Evolutionary conservation across 768 basidiomycete species (phyloP), one percentile per base, ranked within the genome.

Genomic region (Suillus cothurnatus): DNA sequence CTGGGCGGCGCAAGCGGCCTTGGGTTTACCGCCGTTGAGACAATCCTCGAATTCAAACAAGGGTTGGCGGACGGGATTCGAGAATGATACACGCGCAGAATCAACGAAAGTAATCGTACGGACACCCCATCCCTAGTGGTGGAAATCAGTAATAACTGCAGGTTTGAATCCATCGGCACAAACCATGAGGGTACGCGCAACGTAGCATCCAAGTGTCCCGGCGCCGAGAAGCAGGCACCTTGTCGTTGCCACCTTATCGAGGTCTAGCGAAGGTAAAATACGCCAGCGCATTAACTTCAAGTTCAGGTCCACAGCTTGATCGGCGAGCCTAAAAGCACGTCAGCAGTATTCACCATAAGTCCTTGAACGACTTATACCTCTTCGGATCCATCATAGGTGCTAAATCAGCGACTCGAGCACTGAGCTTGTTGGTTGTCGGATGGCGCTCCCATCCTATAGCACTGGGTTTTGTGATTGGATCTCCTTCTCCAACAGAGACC

Each of bases 391-490:
- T 97, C 89, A 95, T 93, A 0, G 95, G 92, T 11, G 92, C 95
- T 21, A 99, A 77, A 78, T 99, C 95, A 0, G 96, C 95, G 62
- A 95, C 71, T 19, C 94, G 85, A 26, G 96, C 93, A 1, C 87
- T 92, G 4, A 99, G 82, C 72, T 96, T 96, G 23, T 95, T 95
- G 17, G 73, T 72, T 86, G 86, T 23, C 81, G 84, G 75, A 64
- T 94, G 96, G 82, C 93, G 94, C 80, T 99, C 97, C 97, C 97
- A 99, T 7, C 97, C 97, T 0, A 97, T 91, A 0, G 94, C 91
- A 11, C 80, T 79, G 0, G 92, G 91, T 11, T 82, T 78, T 4
- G 65, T 39, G 53, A 56, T 41, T 41, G 70, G 52, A 0, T 72
- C 67, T 21, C 59, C 64, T 23, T 71, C 71, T 56, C 71, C 59